Base-by-base conservation (phyloP, 208 protist genomes). In the Acanthamoeba sp. region DNA sequence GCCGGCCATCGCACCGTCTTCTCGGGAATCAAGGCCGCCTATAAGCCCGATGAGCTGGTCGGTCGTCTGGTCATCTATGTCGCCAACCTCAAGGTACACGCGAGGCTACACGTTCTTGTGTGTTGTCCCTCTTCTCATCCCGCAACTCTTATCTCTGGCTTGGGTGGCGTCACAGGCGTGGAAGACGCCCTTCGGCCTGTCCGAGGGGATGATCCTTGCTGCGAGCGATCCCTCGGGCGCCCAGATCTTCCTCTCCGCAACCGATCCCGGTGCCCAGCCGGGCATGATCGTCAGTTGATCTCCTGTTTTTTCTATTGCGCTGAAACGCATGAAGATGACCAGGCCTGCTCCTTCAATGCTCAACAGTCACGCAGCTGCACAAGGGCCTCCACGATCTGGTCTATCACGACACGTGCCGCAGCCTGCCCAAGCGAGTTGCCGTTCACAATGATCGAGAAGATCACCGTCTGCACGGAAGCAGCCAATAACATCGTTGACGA, bases 11-110 rank as follows among this genome's bases (percentile, higher is more conserved):
- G 80, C 48, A 88, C 80, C 4, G 80, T 88, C n/a, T 59, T 88
- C 45, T 52, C 80, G n/a, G 80, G 80, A 40, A 88, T 88, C 50
- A 88, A 88, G 50, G 50, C 29, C 14, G 80, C 80, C 80, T 88
- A 88, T 45, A 62, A 88, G 48, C 80, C 80, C 24, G 50, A 88
- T 6, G 48, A 88, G 22, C 80, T 88, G 20, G 48, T 88, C 32
- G 80, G 80, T 32, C 80, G 42, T n/a, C 20, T n/a, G 20, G 50
- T 62, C 80, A 64, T 88, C 27, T 88, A 88, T n/a, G 80, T 88
- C 20, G 80, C 80, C 80, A 88, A 88, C 50, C 80, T 88, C 80
- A 88, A 88, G 42, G 76, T 52, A 9, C 76, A 36, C 36, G 7
- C 12, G n/a, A n/a, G n/a, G 32, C 73, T 84, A 3, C 3, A 40